Conservation (phyloP, 2,329 filamentous ascomycete species). For the Pseudogymnoascus pannorum region DNA sequence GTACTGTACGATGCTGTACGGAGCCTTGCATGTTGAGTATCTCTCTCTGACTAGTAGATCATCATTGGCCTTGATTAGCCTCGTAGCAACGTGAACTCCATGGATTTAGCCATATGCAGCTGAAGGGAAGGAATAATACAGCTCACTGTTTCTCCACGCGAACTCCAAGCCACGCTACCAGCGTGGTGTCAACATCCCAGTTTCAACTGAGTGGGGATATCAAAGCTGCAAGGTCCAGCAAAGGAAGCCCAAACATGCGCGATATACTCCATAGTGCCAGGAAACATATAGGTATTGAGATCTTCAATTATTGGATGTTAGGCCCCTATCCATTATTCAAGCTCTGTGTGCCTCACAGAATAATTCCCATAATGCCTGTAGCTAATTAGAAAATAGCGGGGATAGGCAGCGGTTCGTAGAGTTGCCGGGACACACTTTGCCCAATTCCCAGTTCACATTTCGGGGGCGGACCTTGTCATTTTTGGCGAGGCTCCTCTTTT, state of each 20-base stretch:
- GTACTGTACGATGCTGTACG: neutral
- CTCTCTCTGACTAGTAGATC: neutral
- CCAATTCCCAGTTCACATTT: neutral
- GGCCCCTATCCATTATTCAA: neutral
- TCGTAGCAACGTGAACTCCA: neutral
- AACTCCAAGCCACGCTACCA: neutral
- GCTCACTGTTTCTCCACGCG: neutral
- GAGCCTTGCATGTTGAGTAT: neutral
- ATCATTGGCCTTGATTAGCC: neutral
- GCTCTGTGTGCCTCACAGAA: neutral
- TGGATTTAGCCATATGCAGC: neutral
- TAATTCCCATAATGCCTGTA: neutral
- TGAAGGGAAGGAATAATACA: neutral
- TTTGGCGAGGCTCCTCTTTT: neutral
- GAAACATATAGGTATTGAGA: neutral
- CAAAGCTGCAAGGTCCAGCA: neutral
- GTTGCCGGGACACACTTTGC: neutral
- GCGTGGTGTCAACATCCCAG: neutral
- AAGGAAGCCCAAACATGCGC: neutral
- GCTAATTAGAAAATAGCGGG: neutral
- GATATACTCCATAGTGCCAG: neutral
- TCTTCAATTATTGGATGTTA: neutral
- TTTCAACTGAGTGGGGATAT: neutral
- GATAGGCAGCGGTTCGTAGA: neutral
- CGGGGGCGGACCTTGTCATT: neutral